Evolutionary conservation across 1,284 basidiomycete species (phyloP), one percentile per base, ranked within the genome.

Genomic region (Malassezia furfur): DNA sequence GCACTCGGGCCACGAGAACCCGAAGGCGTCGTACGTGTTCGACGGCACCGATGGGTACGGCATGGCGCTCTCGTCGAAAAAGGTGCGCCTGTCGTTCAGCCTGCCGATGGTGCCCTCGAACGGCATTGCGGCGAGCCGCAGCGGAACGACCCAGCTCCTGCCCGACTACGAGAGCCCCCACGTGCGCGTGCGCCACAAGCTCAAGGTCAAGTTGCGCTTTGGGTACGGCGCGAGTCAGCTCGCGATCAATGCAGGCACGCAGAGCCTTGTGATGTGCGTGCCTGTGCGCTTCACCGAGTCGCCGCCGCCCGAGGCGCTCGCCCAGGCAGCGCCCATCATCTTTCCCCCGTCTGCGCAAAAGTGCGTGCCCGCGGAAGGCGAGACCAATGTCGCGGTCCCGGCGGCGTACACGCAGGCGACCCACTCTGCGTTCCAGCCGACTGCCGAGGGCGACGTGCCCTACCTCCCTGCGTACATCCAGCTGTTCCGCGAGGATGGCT

Each of bases 251-350:
- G 45, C 48, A 30, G 71, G 70, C 62, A 63, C 61, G 10, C 70
- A 74, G 45, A 66, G 69, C 19, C 52, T 74, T 52, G 66, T 74
- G 25, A 67, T 74, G 68, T 68, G 68, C 39, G 70, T 74, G 1
- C 72, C 72, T 3, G 67, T 73, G 21, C 70, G 72, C 25, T 74
- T 74, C 54, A 74, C 67, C 5, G 72, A 74, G 43, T 62, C 67
- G 31, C 66, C 72, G 15, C 69, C 72, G 0, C 57, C 59, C 25
- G 70, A 74, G 50, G 66, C 70, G 35, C 65, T 68, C 9, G 66
- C 70, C 41, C 69, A 72, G 45, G 45, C 50, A n/a, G 44, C 55
- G 31, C 55, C 55, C 19, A 35, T 57, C 17, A 50, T 57, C 17
- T 40, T 57, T 15, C 55, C 55, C 1, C 17, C 36, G 10, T 17